Base-by-base conservation (phyloP, 176 grass and related monocot species). In the Chloris gayana region DNA sequence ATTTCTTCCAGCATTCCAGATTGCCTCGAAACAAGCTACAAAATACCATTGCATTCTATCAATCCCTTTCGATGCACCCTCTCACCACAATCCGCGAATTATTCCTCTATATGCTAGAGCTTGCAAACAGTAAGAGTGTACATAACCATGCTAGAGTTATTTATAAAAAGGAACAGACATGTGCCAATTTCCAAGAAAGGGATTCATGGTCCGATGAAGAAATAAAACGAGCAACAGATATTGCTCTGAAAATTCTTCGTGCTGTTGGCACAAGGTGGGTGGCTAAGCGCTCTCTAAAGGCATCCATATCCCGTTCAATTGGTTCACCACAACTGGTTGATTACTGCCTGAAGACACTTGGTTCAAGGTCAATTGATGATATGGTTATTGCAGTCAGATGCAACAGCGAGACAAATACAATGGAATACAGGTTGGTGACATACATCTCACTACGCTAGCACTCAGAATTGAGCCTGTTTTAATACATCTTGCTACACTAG, bases 391-490 rank as follows among this genome's bases (percentile, higher is more conserved):
- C 72, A 14, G 80, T 84, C 54, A 76, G 87, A 79, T 86, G 87
- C 71, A 94, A 94, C 69, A 82, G 75, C 29, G 82, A 89, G 62
- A 73, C 57, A 22, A 89, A 68, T 15, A 82, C 82, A 8, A 24
- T 94, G 21, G 91, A 94, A 66, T 97, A 86, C 85, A 87, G 94
- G 94, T 94, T 71, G 1, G 79, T 80, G 34, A 19, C 35, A 56
- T 5, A 51, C 30, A 63, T 70, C 3, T 41, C 3, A 4, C n/a
- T 72, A 18, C 37, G 24, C 46, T 75, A 49, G 0, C 45, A 58
- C 0, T 60, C 3, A 27, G 27, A 1, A 60, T 60, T 60, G 76
- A 5, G 10, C 58, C 41, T 61, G 45, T 77, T 69, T 74, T 41
- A 44, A 19, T 13, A 44, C 6, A n/a, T 38, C 46, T 33, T 72